A percentile compares a stretch with the other conserved stretches of the same genome.
Conservation (phyloP, 345 rosid species). For the Citropsis articulata region DNA sequence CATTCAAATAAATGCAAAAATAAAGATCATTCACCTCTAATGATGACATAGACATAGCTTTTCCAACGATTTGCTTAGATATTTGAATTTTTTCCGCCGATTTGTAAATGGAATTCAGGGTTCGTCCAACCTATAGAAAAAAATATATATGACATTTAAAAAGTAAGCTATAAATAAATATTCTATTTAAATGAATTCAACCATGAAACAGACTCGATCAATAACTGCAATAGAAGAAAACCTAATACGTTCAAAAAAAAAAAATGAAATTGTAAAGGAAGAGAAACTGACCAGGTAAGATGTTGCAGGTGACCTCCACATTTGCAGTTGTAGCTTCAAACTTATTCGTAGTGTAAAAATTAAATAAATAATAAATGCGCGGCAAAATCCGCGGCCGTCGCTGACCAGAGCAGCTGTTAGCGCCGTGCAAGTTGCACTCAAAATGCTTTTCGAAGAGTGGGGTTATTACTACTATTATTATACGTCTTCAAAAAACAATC, state of each 20-base stretch:
- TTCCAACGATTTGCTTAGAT: slow-evolving; percentile 8
- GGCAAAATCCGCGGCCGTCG: too few relatives aligned
- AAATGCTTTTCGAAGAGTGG: too few relatives aligned
- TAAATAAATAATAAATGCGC: too few relatives aligned
- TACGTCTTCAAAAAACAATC: too few relatives aligned
- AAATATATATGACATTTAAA: not conserved
- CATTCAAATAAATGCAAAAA: not conserved
- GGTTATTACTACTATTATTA: too few relatives aligned
- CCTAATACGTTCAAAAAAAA: not conserved
- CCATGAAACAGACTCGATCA: too few relatives aligned
- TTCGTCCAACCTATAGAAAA: slow-evolving; percentile 4
- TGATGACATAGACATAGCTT: not conserved
- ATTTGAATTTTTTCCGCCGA: slow-evolving; percentile 18
- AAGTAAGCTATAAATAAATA: not conserved
- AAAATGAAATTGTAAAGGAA: not conserved
- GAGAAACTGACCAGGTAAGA: not conserved
- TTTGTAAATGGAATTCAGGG: slow-evolving; percentile 15
- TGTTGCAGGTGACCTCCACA: not conserved
- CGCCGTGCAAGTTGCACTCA: too few relatives aligned
- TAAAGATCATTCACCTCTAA: slow-evolving; percentile 15
- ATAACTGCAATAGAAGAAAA: not conserved
- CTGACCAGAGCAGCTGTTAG: too few relatives aligned
- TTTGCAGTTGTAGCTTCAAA: not conserved
- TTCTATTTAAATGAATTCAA: too few relatives aligned
- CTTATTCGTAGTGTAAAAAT: too few relatives aligned